Evolutionary conservation across 257 asterid species (phyloP).

Genomic region (Nicotiana undulata): DNA sequence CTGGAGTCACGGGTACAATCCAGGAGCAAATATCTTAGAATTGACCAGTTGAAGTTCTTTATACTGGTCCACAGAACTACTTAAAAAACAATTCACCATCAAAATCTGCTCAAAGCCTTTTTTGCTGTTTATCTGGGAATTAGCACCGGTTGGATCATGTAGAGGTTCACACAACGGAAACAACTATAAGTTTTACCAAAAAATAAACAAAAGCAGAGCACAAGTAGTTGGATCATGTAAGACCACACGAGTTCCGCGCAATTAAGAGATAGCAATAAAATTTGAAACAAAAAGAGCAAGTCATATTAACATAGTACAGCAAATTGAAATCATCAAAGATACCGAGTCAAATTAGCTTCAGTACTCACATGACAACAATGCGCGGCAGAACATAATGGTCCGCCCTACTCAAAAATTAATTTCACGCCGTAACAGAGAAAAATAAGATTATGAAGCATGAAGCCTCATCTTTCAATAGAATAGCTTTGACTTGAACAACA

Average conservation of each 20-base stretch:
- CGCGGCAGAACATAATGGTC: not conserved
- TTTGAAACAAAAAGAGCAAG: not conserved
- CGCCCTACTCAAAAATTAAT: not conserved
- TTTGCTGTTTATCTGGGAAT: not conserved
- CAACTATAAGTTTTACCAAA: not conserved
- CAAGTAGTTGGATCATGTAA: not conserved
- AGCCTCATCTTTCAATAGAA: not conserved
- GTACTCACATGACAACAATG: not conserved
- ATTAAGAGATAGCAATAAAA: not conserved
- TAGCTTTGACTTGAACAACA: not conserved
- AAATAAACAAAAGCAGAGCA: not conserved
- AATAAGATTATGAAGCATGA: not conserved
- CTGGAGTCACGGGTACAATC: not conserved
- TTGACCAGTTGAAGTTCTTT: not conserved
- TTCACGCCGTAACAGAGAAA: not conserved
- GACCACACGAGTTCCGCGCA: not conserved
- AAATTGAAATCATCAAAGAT: not conserved
- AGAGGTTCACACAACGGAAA: not conserved
- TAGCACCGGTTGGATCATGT: not conserved
- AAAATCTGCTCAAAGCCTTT: not conserved
- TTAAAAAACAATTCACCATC: not conserved
- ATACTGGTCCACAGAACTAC: not conserved
- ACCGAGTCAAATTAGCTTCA: not conserved
- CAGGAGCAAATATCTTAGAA: not conserved
- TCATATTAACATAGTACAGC: not conserved